A percentile compares a stretch with the other conserved stretches of the same genome.
phyloP scores from a whole-genome alignment of 2,329 filamentous ascomycete species.

The Colletotrichum sp. region DNA sequence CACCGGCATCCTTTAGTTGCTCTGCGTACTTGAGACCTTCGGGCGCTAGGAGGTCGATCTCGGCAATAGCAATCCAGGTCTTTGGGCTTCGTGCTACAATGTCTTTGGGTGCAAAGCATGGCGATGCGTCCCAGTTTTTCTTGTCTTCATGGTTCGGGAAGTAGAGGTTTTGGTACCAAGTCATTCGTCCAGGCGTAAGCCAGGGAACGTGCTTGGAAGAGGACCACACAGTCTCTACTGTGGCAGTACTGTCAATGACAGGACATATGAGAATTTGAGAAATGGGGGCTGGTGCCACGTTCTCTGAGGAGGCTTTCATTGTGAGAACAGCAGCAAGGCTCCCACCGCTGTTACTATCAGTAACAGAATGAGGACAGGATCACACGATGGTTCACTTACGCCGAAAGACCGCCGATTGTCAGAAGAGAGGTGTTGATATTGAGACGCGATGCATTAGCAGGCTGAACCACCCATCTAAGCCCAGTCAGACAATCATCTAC shows the following conservation, averaged over 20 bases:
- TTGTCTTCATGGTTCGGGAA: conserved; percentile 28
- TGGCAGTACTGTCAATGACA: conserved; percentile 39
- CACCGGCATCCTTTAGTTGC: conserved; percentile 21
- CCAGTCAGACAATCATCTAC: conserved; percentile 36
- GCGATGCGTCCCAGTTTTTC: conserved; percentile 34
- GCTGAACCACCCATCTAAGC: conserved; percentile 31
- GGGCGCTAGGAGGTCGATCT: conserved; percentile 36
- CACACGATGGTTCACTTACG: background rate
- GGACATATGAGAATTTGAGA: conserved; percentile 31
- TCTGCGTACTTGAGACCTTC: conserved; percentile 34
- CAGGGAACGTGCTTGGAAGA: conserved; percentile 29
- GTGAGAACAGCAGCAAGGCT: conserved; percentile 23
- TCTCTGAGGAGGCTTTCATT: conserved; percentile 16
- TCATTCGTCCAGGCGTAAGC: conserved; percentile 36
- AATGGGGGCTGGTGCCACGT: background rate
- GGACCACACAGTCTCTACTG: conserved; percentile 22
- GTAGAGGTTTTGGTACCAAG: conserved; percentile 41
- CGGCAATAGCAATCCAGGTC: conserved; percentile 35
- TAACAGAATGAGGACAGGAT: background rate
- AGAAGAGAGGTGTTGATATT: conserved; percentile 30
- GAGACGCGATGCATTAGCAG: conserved; percentile 20
- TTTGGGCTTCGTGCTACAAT: conserved; percentile 30
- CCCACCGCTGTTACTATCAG: conserved; percentile 18
- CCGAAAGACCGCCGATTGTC: conserved; percentile 35
- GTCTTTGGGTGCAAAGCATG: conserved; percentile 29